phyloP scores from a whole-genome alignment of 2,329 filamentous ascomycete genomes.

The Beauveria brongniartii region DNA sequence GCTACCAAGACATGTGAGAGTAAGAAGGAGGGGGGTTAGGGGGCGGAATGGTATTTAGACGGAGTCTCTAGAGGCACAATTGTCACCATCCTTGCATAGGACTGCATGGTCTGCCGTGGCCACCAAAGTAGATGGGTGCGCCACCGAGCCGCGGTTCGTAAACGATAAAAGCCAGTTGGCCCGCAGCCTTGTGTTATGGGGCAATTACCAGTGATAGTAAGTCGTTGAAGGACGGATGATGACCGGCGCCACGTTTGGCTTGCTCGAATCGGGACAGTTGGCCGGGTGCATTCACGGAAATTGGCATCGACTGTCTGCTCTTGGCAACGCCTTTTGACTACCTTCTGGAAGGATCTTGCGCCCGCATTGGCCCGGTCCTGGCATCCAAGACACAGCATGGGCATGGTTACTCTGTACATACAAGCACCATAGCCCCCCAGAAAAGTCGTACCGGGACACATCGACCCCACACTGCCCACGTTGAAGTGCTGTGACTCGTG shows the following conservation, averaged over 20 bases:
- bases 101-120: neutral
- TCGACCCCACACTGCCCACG: neutral
- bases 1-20: neutral
- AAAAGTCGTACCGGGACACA: neutral
- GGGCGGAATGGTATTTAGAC: neutral
- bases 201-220: neutral
- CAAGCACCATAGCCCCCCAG: neutral
- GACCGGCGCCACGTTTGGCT: neutral
- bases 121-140: slow-evolving; percentile 1
- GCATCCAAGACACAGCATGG: neutral
- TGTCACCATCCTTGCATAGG: neutral
- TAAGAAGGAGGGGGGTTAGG: neutral
- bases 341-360: neutral
- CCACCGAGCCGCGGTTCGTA: slow-evolving; percentile 1
- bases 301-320: neutral
- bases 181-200: neutral
- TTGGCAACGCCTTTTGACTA: neutral
- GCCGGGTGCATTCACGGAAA: slow-evolving; percentile 1
- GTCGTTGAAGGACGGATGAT: neutral
- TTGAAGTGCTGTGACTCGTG: neutral
- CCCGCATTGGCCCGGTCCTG: neutral
- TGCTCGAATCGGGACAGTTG: neutral
- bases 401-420: too few relatives aligned
- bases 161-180: neutral
- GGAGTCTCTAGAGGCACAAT: slow-evolving; percentile 1